Evolutionary conservation across 192 early-diverging fungal species (phyloP), one percentile per base, ranked within the genome.

Genomic region (Lunasporangiospora selenospora): DNA sequence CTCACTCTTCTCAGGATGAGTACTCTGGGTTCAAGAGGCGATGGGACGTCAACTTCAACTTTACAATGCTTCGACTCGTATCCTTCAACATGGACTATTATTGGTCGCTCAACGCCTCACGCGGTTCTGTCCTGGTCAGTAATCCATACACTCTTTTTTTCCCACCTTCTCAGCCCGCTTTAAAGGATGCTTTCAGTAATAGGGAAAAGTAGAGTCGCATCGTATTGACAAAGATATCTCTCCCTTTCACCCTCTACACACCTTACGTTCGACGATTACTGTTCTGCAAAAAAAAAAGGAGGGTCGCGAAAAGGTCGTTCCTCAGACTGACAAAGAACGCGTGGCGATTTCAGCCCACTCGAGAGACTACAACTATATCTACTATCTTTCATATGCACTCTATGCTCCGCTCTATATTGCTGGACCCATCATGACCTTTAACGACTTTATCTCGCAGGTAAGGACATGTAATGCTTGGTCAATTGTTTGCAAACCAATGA

Each of bases 11-110:
- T n/a, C 29, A 85, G 88, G 95, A 98, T 62, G 44, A 69, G 8
- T 82, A 85, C 56, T 77, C 62, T 9, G 97, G 96, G 2, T 54
- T 94, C 11, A 67, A 86, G 60, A 75, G 81, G 16, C 84, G 96
- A 19, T 99, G 97, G 97, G 83, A 90, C 57, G 76, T 96, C 24
- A 85, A 89, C 4, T 96, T 97, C 78, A 98, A 98, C 65, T 88
- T 98, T 60, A 85, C 83, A 9, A 88, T 93, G 80, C 86, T 99
- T 13, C 85, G 92, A 13, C 89, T 98, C 81, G 82, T 99, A 18
- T 96, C 95, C 3, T 99, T 90, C 71, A 85, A 89, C 46, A 92
- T 98, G 90, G 97, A 99, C 78, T 93, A 90, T 62, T 93, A 95
- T 62, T 97, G 94, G 95, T 69, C 53, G 24, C 64, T 69, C 44